Evolutionary conservation across 805 yeast species (phyloP).

Genomic region (Jamesozyma spencerorum): DNA sequence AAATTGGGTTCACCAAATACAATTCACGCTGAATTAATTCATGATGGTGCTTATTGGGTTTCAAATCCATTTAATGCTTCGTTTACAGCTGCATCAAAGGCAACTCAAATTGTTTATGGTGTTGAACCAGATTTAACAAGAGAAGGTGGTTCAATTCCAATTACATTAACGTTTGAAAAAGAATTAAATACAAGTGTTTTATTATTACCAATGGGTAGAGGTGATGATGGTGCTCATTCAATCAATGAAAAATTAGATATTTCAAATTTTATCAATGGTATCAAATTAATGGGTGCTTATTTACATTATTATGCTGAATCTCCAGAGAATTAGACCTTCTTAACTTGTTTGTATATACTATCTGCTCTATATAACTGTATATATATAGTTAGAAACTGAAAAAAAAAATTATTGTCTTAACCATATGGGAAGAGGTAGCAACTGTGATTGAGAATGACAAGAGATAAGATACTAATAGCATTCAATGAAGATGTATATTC

Average conservation of each 20-base stretch:
- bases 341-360: too few relatives aligned
- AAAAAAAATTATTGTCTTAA: too few relatives aligned
- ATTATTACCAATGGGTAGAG: constrained; percentile 94
- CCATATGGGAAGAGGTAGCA: too few relatives aligned
- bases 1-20: constrained; percentile 70
- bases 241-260: constrained; percentile 91
- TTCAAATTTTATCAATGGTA: constrained; percentile 84
- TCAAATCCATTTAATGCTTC: constrained; percentile 87
- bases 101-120: constrained; percentile 91
- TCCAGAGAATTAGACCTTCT: constrained; percentile 17
- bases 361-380: too few relatives aligned
- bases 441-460: too few relatives aligned
- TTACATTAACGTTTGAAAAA: constrained; percentile 87
- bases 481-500: background rate
- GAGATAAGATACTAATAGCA: constrained; percentile 4
- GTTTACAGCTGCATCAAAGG: constrained; percentile 88
- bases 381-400: too few relatives aligned
- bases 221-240: constrained; percentile 98
- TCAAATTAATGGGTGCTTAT: constrained; percentile 87
- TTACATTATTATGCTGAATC: constrained; percentile 68
- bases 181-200: constrained; percentile 77
- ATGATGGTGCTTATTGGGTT: constrained; percentile 95
- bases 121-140: constrained; percentile 94
- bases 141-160: constrained; percentile 99
- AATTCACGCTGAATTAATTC: constrained; percentile 64